phyloP scores from a whole-genome alignment of 305 asterid genomes.

The Plantago coronopus region DNA sequence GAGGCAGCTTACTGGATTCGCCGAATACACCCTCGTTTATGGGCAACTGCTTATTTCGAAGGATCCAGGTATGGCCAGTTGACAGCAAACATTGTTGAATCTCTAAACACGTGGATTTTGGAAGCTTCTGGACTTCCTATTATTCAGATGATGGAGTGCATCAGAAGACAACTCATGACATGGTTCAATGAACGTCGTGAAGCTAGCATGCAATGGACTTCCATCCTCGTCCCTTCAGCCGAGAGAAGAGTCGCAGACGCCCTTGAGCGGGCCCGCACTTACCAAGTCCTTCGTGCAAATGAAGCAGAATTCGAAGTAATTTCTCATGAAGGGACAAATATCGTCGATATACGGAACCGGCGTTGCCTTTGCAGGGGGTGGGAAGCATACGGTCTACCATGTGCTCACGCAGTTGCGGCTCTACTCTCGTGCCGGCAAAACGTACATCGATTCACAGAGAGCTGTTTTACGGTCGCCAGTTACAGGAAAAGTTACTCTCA shows the following conservation, averaged over 20 bases:
- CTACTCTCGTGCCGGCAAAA: slow-evolving; percentile 86
- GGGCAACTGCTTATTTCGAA: slow-evolving; percentile 93
- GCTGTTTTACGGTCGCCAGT: slow-evolving; percentile 86
- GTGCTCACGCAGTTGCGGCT: slow-evolving; percentile 97
- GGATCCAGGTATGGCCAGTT: slow-evolving; percentile 90
- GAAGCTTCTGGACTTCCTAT: slow-evolving; percentile 95
- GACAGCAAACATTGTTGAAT: slow-evolving; percentile 75
- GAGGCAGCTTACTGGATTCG: slow-evolving; percentile 94
- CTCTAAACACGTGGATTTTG: slow-evolving; percentile 70
- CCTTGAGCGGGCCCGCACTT: slow-evolving; percentile 83
- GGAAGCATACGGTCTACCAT: slow-evolving; percentile 88
- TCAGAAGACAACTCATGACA: slow-evolving; percentile 89
- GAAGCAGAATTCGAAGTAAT: slow-evolving; percentile 96
- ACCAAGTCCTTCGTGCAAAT: slow-evolving; percentile 91
- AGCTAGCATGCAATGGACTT: slow-evolving; percentile 94
- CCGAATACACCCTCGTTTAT: slow-evolving; percentile 65
- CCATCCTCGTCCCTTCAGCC: slow-evolving; percentile 84
- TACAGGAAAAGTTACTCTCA: slow-evolving; percentile 85
- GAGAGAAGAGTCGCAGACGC: slow-evolving; percentile 93
- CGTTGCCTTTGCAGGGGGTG: slow-evolving; percentile 86
- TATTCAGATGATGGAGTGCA: slow-evolving; percentile 95
- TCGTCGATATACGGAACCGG: slow-evolving; percentile 75
- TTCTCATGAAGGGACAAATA: slow-evolving; percentile 87
- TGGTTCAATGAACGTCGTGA: slow-evolving; percentile 98
- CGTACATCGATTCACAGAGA: slow-evolving; percentile 90